Evolutionary conservation across 2,329 filamentous ascomycete genomes (phyloP), one percentile per base, ranked within the genome.

Genomic region (Epichloe festucae): DNA sequence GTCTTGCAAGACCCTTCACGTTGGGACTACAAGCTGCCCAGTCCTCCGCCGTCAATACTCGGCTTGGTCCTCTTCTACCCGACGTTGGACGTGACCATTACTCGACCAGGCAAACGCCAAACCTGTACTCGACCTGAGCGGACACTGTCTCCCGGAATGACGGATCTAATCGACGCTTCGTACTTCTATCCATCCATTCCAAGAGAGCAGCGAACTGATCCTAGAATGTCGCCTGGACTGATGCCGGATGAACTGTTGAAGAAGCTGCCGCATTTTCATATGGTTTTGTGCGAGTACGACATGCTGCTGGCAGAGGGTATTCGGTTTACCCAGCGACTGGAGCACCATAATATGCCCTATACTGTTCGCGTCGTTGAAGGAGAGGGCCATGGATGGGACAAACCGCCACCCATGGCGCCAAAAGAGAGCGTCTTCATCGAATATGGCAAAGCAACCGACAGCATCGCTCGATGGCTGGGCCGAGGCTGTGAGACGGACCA

Each of bases 271-370:
- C 73, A 76, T 15, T 63, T 84, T 3, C 70, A 82, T 17, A 65
- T 83, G 42, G 79, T 77, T 58, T 74, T 81, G 3, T 84, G 81
- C 65, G 81, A 84, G 65, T 78, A 74, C 63, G 79, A 84, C 61
- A 83, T 84, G 78, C 64, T 84, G n/a, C 70, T 80, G 10, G 68
- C 67, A 2, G 80, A 84, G 60, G 79, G 78, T 11, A 69, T 83
- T 54, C 70, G 72, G 4, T 83, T 89, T 55, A 74, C 78, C 11
- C 72, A 79, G 49, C 71, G 83, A 19, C 63, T 89, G 8, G 63
- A 70, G 46, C 46, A 54, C 5, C 54, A 59, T 10, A 59, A 64
- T 7, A 67, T 67, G 54, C 54, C 58, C 12, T 60, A 70, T 50
- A 69, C 62, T 4, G 54, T 71, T 31, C 70, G 73, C n/a, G 56